These are phyloP conservation scores for Microstroma glucosiphilum DNA, from an alignment of 1,284 basidiomycete genomes.

Conservation along the genomic window DNA sequence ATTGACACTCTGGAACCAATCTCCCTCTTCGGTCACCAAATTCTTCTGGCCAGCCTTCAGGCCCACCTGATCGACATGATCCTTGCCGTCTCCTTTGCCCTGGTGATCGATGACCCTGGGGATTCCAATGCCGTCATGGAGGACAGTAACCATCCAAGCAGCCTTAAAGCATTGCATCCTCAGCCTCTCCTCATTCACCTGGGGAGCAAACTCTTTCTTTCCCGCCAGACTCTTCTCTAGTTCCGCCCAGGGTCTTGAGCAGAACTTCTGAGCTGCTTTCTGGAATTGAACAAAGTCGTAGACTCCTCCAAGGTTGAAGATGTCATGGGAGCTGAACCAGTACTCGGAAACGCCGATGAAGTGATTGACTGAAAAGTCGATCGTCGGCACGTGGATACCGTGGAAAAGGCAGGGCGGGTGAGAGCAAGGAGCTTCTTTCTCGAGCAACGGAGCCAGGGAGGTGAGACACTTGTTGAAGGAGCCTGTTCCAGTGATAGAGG, in stretches of 20 bases:
- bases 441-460: conserved; percentile 70
- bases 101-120: conserved; percentile 74
- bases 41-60: conserved; percentile 42
- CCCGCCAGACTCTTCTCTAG: conserved; percentile 67
- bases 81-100: conserved; percentile 34
- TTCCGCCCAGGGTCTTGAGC: conserved; percentile 69
- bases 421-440: conserved; percentile 75
- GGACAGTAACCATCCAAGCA: conserved; percentile 91
- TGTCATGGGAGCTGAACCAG: conserved; percentile 97
- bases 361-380: conserved; percentile 77
- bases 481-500: conserved; percentile 66
- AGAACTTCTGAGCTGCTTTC: conserved; percentile 80
- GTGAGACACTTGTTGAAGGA: conserved; percentile 79
- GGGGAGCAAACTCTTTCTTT: conserved; percentile 57
- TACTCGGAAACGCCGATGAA: conserved; percentile 99
- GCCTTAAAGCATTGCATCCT: conserved; percentile 99
- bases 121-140: conserved; percentile 92
- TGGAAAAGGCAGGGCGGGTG: conserved; percentile 89
- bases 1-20: conserved; percentile 81
- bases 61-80: conserved; percentile 36
- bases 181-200: conserved; percentile 72
- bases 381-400: conserved; percentile 74
- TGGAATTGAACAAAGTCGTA: conserved; percentile 97
- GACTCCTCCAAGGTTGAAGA: conserved; percentile 85
- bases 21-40: conserved; percentile 43